These are phyloP conservation scores for Aspergillus unguis DNA, from an alignment of 2,329 filamentous ascomycete genomes.

Conservation along the genomic window DNA sequence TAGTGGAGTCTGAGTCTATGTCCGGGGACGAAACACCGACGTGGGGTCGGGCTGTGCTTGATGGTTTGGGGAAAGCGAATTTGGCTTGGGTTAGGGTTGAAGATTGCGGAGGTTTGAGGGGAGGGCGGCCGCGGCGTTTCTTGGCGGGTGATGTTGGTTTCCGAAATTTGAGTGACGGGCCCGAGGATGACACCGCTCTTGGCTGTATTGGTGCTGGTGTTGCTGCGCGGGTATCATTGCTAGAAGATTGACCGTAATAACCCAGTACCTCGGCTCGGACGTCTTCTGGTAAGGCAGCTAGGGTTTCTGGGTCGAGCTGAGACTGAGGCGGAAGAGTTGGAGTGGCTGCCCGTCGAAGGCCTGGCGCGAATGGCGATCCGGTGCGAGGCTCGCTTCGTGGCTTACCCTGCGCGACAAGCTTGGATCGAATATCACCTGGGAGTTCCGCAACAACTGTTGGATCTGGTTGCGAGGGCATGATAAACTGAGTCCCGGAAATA, in stretches of 20 bases:
- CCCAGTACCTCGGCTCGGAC: constrained; percentile 79
- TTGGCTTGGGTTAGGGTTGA: constrained; percentile 69
- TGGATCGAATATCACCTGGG: constrained; percentile 75
- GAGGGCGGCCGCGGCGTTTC: constrained; percentile 53
- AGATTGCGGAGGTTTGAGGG: constrained; percentile 52
- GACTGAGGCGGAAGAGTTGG: constrained; percentile 59
- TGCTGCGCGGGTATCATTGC: not conserved
- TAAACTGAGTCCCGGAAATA: constrained; percentile 82
- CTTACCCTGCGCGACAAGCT: constrained; percentile 61
- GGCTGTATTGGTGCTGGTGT: not conserved
- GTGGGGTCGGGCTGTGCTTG: constrained; percentile 14
- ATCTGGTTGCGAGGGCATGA: constrained; percentile 78
- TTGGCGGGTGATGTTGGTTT: constrained; percentile 65
- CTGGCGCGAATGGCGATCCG: constrained; percentile 35
- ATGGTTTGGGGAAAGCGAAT: constrained; percentile 51
- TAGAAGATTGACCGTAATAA: constrained; percentile 54
- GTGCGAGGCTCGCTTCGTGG: constrained; percentile 18
- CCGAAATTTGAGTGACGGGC: constrained; percentile 48
- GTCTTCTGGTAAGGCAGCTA: constrained; percentile 78
- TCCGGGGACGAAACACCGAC: constrained; percentile 13
- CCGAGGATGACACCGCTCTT: constrained; percentile 23
- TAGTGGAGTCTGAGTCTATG: constrained; percentile 29
- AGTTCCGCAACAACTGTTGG: constrained; percentile 77
- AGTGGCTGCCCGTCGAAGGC: constrained; percentile 22
- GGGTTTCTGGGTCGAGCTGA: constrained; percentile 79